Evolutionary conservation across 805 yeast genomes (phyloP), one percentile per base, ranked within the genome.

Genomic region (Wickerhamomyces xylosicus): DNA sequence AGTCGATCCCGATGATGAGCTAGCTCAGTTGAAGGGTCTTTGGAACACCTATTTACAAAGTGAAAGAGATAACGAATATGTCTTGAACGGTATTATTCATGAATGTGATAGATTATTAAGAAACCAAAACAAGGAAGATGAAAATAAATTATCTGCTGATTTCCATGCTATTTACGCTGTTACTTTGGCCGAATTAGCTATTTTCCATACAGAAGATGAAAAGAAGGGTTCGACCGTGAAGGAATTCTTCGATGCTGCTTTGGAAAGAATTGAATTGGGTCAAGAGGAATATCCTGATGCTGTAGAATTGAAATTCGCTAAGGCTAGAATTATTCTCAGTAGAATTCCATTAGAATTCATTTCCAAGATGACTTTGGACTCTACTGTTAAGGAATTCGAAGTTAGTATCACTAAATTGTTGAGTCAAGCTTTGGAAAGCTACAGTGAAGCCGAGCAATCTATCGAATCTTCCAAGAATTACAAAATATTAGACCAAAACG

Each of bases 91-190:
- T 19, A 70, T 89, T 4, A 72, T 90, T n/a, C 95, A 89, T 50
- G 97, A 90, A 56, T 83, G 95, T 62, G 96, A 90, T 52, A 63
- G 94, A 37, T 56, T 86, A 27, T 65, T 87, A 46, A 67, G 89
- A 54, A 46, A 53, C 34, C 47, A 53, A 31, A 42, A 40, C 5
- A 54, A 52, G 20, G 48, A 54, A 42, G 41, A 49, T 31, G 43
- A 50, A 43, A 38, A 43, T 18, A 44, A 47, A 38, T 41, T 72
- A 20, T 67, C 71, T 20, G 74, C 72, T 28, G 66, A 64, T 34
- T 84, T 87, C 55, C 81, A 84, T 53, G 64, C 80, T 5, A 73
- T 83, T 22, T 90, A 87, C 58, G 89, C 86, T 0, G 61, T 76
- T 34, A 79, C 95, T 0, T 61, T 84, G 33, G 67, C 77, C 31